phyloP scores from a whole-genome alignment of 225 moss, liverwort and hornwort species.

The Rhytidiadelphus loreus region DNA sequence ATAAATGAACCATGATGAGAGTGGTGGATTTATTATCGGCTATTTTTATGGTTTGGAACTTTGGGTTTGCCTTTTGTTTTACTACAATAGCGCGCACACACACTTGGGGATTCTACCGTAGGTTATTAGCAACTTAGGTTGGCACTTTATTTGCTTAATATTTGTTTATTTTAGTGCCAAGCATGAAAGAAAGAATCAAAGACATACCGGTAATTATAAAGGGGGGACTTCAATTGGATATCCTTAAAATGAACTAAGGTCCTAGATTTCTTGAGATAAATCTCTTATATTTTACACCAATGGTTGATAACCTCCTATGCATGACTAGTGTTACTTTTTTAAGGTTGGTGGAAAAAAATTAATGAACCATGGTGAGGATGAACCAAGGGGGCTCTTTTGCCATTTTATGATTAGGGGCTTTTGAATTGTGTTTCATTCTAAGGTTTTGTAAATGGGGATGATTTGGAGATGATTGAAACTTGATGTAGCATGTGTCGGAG shows the following conservation, averaged over 20 bases:
- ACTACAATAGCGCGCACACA: accelerated
- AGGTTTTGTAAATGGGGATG: accelerated
- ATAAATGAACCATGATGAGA: background rate
- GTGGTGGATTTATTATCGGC: background rate
- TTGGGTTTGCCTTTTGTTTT: background rate
- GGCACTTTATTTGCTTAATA: background rate
- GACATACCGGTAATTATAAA: too few species aligned
- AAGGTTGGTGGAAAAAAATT: too few species aligned
- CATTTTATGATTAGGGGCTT: background rate
- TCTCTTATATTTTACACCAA: background rate
- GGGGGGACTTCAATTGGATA: background rate
- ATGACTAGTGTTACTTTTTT: background rate
- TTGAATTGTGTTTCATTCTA: background rate
- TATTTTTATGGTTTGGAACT: background rate
- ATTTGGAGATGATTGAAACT: background rate
- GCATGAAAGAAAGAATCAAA: background rate
- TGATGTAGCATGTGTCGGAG: background rate
- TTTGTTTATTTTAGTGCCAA: background rate
- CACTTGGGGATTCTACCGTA: accelerated
- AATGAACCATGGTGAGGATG: accelerated
- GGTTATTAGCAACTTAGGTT: background rate
- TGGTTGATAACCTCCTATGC: background rate
- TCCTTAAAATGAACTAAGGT: background rate
- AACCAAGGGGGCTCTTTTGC: accelerated
- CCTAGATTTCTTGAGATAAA: too few species aligned